These are phyloP conservation scores for Purpureocillium takamizusanense DNA, from an alignment of 2,329 filamentous ascomycete species.

Conservation along the genomic window DNA sequence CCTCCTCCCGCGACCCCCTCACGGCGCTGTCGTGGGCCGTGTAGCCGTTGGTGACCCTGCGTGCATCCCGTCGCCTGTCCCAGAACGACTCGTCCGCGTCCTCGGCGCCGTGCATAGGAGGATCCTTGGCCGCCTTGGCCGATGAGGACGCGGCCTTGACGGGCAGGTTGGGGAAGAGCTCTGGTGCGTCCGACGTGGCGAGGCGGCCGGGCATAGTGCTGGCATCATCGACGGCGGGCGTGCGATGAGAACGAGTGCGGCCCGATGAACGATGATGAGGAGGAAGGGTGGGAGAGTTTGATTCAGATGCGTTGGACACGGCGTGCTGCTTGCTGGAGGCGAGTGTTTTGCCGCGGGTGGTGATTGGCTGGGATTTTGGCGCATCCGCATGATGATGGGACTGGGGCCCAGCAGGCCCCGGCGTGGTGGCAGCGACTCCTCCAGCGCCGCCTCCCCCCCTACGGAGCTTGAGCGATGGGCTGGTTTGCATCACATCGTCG, in stretches of 20 bases:
- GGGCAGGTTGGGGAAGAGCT: conserved; percentile 22
- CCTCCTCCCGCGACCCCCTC: conserved; percentile 18
- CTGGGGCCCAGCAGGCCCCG: conserved; percentile 12
- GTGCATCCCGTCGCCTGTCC: conserved; percentile 26
- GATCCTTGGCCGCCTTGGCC: conserved; percentile 14
- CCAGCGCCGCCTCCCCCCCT: not conserved
- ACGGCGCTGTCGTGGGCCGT: conserved; percentile 28
- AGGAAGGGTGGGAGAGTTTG: conserved; percentile 21
- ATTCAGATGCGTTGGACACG: conserved; percentile 26
- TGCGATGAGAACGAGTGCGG: conserved; percentile 12
- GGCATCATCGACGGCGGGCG: conserved; percentile 20
- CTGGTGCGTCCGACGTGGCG: conserved; percentile 12
- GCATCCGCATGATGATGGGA: conserved; percentile 19
- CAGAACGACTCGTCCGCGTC: conserved; percentile 20
- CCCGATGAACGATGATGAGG: conserved; percentile 6
- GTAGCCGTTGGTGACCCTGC: conserved; percentile 28
- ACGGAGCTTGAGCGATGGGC: no score
- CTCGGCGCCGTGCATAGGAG: conserved; percentile 17
- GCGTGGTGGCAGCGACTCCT: not conserved
- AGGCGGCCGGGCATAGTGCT: conserved; percentile 32
- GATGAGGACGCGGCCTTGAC: conserved; percentile 11
- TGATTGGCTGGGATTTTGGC: conserved; percentile 31
- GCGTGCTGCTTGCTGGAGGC: conserved; percentile 15
- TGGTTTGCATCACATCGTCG: no score
- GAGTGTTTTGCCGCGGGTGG: conserved; percentile 5